Evolutionary conservation across 257 asterid species (phyloP).

Genomic region (Ajuga chamaepitys): DNA sequence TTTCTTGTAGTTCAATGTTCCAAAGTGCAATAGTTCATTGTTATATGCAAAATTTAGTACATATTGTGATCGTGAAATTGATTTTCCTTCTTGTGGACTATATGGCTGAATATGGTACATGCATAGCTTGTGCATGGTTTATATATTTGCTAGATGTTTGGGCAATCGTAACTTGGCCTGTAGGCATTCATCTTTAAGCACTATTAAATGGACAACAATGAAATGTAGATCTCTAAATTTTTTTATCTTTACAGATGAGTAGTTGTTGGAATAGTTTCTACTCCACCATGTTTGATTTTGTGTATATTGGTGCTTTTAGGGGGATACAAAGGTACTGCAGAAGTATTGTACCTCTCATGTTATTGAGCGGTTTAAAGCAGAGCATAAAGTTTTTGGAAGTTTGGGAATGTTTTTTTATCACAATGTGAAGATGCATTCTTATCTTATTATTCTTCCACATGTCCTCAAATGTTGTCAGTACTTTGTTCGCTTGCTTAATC

Average conservation of each 20-base stretch:
- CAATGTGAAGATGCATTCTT: slow-evolving; percentile 46
- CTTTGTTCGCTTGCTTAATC: neutral
- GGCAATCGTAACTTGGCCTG: neutral
- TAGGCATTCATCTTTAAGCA: neutral
- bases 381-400: slow-evolving; percentile 60
- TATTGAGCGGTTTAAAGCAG: slow-evolving; percentile 87
- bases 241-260: neutral
- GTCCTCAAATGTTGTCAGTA: neutral
- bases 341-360: slow-evolving; percentile 80
- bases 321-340: slow-evolving; percentile 50
- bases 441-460: neutral
- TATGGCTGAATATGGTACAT: neutral
- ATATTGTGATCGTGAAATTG: too few relatives aligned
- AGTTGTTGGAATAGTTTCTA: neutral
- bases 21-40: too few relatives aligned
- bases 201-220: neutral
- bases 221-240: neutral
- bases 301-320: slow-evolving; percentile 35
- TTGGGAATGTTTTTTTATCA: slow-evolving; percentile 73
- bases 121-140: neutral
- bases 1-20: too few relatives aligned
- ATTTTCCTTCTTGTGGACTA: too few relatives aligned
- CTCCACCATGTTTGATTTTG: neutral
- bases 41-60: too few relatives aligned
- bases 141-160: neutral